Evolutionary conservation across 257 asterid genomes (phyloP).

Genomic region (Plantago major): DNA sequence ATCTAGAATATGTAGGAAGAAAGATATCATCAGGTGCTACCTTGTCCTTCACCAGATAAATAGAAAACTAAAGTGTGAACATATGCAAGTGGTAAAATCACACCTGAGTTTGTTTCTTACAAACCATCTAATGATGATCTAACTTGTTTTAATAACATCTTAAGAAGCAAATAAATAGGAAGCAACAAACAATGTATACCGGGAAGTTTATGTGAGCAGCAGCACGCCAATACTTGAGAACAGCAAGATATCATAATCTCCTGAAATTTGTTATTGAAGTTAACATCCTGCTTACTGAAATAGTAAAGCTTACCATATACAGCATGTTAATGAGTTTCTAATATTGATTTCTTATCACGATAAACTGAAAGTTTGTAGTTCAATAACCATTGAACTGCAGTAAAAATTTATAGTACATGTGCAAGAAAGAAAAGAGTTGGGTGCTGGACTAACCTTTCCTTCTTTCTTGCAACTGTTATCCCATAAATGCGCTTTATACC

Average conservation of each 20-base stretch:
- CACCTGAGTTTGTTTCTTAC: too few species aligned
- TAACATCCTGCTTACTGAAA: background rate
- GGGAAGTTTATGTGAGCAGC: conserved; percentile 70
- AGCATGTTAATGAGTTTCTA: too few species aligned
- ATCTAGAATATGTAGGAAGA: too few species aligned
- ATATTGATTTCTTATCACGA: conserved; percentile 55
- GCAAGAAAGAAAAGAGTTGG: conserved; percentile 19
- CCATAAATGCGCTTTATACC: conserved; percentile 46
- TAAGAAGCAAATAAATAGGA: background rate
- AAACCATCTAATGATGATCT: too few species aligned
- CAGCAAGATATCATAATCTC: conserved; percentile 93
- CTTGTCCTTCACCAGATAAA: too few species aligned
- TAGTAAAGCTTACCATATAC: background rate
- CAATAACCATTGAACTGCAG: background rate
- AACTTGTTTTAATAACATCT: too few species aligned
- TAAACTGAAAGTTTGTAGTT: conserved; percentile 43
- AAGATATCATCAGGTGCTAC: too few species aligned
- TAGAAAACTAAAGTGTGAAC: too few species aligned
- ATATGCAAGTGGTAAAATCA: too few species aligned
- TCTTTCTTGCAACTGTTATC: conserved; percentile 47
- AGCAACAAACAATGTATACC: conserved; percentile 26
- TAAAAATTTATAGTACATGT: conserved; percentile 14
- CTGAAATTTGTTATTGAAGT: conserved; percentile 23
- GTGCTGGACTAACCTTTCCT: conserved; percentile 38
- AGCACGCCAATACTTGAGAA: conserved; percentile 94